A percentile compares a stretch with the other conserved stretches of the same genome.
These are phyloP conservation scores for Funneliformis caledonium DNA, from an alignment of 371 early-diverging fungal species.

Conservation along the genomic window DNA sequence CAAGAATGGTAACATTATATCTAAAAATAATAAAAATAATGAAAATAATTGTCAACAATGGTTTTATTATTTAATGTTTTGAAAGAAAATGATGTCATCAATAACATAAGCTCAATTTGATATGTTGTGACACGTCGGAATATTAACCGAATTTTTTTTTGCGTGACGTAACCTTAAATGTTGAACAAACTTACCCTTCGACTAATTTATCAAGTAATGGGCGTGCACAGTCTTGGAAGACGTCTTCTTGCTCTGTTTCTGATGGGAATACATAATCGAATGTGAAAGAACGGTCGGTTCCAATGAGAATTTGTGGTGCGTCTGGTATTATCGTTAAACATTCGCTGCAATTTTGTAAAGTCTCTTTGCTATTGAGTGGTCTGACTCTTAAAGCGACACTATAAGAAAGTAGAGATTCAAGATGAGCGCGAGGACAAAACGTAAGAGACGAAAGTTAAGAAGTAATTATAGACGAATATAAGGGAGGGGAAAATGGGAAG, in stretches of 20 bases:
- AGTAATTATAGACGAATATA: background rate
- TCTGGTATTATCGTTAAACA: conserved; percentile 69
- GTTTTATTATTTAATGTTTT: too few species aligned
- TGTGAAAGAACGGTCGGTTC: conserved; percentile 75
- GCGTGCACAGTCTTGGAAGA: conserved; percentile 72
- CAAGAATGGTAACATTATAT: conserved; percentile 91
- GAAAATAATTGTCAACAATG: background rate
- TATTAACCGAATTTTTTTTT: conserved; percentile 23
- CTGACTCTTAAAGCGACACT: conserved; percentile 85
- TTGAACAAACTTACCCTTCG: conserved; percentile 71
- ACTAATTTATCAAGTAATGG: conserved; percentile 84
- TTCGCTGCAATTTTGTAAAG: conserved; percentile 68
- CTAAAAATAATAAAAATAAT: conserved; percentile 45
- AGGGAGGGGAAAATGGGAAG: background rate
- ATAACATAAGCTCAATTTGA: background rate
- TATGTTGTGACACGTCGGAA: background rate
- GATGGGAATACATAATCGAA: conserved; percentile 87
- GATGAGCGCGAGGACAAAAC: background rate
- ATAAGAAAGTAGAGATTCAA: background rate
- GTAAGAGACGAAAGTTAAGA: background rate
- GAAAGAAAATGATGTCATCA: background rate
- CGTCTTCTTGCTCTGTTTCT: conserved; percentile 64
- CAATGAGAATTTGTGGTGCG: conserved; percentile 66
- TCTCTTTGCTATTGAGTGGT: conserved; percentile 78
- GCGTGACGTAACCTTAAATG: background rate